Evolutionary conservation across 2,329 filamentous ascomycete genomes (phyloP), one percentile per base, ranked within the genome.

Genomic region (Delphinella strobiligena): DNA sequence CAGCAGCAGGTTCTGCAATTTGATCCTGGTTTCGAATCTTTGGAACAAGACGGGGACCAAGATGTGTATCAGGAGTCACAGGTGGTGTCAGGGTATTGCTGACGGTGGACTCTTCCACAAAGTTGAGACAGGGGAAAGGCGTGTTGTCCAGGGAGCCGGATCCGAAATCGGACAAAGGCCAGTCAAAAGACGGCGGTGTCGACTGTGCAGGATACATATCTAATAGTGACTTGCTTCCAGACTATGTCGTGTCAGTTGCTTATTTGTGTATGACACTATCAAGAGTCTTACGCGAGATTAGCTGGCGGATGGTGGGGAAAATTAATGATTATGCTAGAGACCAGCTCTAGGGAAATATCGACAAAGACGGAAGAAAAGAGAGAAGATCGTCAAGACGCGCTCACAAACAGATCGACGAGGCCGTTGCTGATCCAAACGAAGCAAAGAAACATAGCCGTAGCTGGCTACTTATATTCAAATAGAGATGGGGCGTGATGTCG

Each of bases 21-120:
- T 43, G 31, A 54, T 44, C 32, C 47, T 56, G 37, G 37, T 34
- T 9, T 50, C 54, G 9, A 53, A 58, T 32, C 47, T 49, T 16
- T 44, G 55, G 24, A 51, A 58, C 51, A 54, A 58, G 38, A 50
- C 50, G 31, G 50, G 41, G 19, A 41, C 44, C 31, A 43, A 29
- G 17, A 27, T 14, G 27, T 3, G 32, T 18, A 7, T 7, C 19
- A 19, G 37, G 31, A 4, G 31, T 11, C 19, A 14, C 29, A 7
- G 30, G 11, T 11, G 37, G 31, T 5, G 19, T 24, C n/a, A 17
- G 14, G 33, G 18, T 9, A 7, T 27, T 12, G n/a, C n/a, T n/a
- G n/a, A n/a, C n/a, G n/a, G n/a, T n/a, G n/a, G n/a, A n/a, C n/a
- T n/a, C n/a, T n/a, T n/a, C n/a, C n/a, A n/a, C n/a, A n/a, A n/a